Evolutionary conservation across 352 stramenopile species (phyloP), one percentile per base, ranked within the genome.

Genomic region (Phytopythium montanum): DNA sequence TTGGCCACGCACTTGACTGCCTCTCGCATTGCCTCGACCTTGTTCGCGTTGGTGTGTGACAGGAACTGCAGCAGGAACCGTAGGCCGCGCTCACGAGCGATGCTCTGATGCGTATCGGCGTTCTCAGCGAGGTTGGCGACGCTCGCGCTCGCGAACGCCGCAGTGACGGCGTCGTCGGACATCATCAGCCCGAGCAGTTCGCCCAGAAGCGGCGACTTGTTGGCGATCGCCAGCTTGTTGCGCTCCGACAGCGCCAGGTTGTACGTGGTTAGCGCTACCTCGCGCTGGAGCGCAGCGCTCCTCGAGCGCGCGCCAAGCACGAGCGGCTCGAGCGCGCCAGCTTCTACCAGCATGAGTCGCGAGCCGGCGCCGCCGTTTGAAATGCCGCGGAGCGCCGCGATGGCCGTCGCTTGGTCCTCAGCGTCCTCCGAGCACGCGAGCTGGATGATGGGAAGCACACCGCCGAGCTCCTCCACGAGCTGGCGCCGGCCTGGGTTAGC

Each of bases 101-200:
- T 89, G 18, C 72, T 68, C 14, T 64, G 56, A 61, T 99, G 95
- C 6, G 94, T 96, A 28, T 92, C 84, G 5, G 72, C 68, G 52
- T 97, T 96, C 69, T 99, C 96, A 8, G 87, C 93, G 14, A 99
- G 81, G 67, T 98, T 98, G 6, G 94, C 95, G 0, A 99, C 71
- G 26, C 79, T 84, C 54, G 72, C 86, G 59, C 79, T 96, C 60
- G 83, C 81, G 57, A 92, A 93, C 19, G 59, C 75, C 5, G 85
- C 76, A 0, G 85, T 88, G 6, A 73, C 39, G 18, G 84, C 68
- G 67, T 99, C 91, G 7, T 49, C 60, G 29, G 83, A 86, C 23
- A 94, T 64, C 74, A 96, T 90, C 19, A 99, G 75, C 23, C 69
- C 82, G 29, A 98, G 84, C 34, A 98, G 67, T 25, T 81, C 75